Evolutionary conservation across 305 asterid genomes (phyloP), one percentile per base, ranked within the genome.

Genomic region (Fraxinus nigra): DNA sequence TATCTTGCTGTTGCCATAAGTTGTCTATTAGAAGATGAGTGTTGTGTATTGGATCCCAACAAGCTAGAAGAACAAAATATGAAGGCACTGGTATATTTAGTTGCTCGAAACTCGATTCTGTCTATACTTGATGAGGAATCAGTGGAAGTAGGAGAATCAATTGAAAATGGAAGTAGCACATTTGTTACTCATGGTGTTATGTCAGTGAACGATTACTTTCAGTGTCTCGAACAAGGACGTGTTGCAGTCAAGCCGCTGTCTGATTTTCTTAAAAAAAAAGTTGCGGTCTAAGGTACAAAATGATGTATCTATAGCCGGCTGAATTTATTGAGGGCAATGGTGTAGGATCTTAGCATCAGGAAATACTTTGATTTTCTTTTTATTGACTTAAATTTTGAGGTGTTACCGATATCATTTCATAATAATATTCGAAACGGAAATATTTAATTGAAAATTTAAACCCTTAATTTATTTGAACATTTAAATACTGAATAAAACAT

Each of bases 61-160:
- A 92, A 92, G 88, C 83, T 83, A 38, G 99, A 95, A 85, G 98
- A 95, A 83, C 89, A 95, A 97, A 88, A 81, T 85, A 87, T 89
- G 97, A 94, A 90, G 88, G 97, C 93, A 2, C 89, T 85, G 80
- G 97, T 92, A 34, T 86, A 91, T 86, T 80, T 94, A 65, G 94
- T 90, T 72, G 94, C 93, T 81, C 97, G 97, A 7, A 87, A 92
- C 92, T 85, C 94, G 1, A 80, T 86, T 79, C 89, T 82, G 30
- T 30, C 3, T 30, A 2, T 30, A 30, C 32, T 30, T 30, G 32
- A 30, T 30, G 32, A 30, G 32, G 32, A 30, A 30, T 30, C 32
- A 30, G 32, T 30, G 32, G 32, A 30, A 30, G 32, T 30, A 30
- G 32, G 32, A 1, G 32, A 30, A 30, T 30, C 32, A 30, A 30